Conservation (phyloP, 305 asterid genomes). For the Striga hermonthica region DNA sequence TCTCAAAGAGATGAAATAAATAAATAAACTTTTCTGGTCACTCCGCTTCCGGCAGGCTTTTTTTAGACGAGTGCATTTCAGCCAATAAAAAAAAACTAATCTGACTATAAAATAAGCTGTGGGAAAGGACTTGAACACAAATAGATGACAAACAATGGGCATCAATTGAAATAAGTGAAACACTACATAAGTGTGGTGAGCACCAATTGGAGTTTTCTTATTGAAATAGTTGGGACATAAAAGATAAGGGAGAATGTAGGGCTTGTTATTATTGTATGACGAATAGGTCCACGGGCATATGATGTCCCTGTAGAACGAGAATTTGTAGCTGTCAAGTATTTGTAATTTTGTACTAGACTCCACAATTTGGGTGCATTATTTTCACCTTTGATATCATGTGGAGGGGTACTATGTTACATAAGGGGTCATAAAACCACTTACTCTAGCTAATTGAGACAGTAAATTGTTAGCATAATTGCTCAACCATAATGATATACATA, state of each 20-base stretch:
- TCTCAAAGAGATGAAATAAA: conserved; percentile 5
- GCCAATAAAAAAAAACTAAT: neutral
- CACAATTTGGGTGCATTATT: conserved; percentile 31
- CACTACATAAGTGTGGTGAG: neutral
- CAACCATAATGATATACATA: neutral
- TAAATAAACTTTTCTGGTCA: conserved; percentile 25
- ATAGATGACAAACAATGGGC: neutral
- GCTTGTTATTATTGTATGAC: conserved; percentile 38
- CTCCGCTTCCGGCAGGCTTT: conserved; percentile 32
- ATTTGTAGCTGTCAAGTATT: conserved; percentile 43
- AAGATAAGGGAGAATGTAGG: conserved; percentile 57
- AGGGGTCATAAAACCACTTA: neutral
- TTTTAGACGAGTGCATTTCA: conserved; percentile 30
- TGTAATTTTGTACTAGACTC: conserved; percentile 38
- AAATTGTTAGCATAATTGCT: neutral
- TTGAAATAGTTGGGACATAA: conserved; percentile 35
- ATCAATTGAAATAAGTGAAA: neutral
- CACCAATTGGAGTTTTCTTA: conserved; percentile 29
- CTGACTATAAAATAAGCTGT: conserved; percentile 6
- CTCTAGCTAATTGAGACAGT: neutral
- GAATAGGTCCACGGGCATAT: conserved; percentile 37
- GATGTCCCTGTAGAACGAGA: conserved; percentile 42
- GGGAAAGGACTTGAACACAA: conserved; percentile 5
- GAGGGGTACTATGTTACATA: conserved; percentile 8
- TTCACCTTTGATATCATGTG: conserved; percentile 27